Base-by-base conservation (phyloP, 306 rosid genomes). In the Cercis canadensis region DNA sequence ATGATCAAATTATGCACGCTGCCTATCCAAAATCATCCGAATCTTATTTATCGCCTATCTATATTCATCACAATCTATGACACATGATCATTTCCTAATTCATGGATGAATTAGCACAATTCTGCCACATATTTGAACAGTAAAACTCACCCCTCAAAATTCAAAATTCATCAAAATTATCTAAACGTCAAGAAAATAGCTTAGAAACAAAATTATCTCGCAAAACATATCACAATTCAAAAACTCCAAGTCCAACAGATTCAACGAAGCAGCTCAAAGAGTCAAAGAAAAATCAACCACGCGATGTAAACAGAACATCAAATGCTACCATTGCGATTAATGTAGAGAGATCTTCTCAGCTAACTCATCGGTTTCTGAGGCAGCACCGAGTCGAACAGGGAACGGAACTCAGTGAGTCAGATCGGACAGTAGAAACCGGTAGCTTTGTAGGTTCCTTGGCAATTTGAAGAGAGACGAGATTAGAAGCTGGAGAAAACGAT, bases 301-400 rank as follows among this genome's bases (percentile, higher is more conserved):
- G 59, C 6, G 6, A 50, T 11, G 57, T 29, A 66, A 52, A 6
- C 14, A 58, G 59, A 49, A 56, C 3, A 73, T 34, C 65, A 39
- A 51, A 60, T 16, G 40, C 84, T 92, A 95, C 99, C 99, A 95
- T 95, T 88, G 83, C 82, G 89, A 87, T 84, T 82, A 82, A 70
- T 74, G 75, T 82, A 70, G 77, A 17, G 84, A 81, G 92, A 89
- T 86, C 88, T 70, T 78, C 78, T 24, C 77, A 50, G 67, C 87
- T 86, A 91, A 78, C 90, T 89, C 99, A 95, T 95, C 97, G 97
- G 29, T 24, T 24, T 24, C 29, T 24, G 84, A 90, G 82, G 71
- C 65, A 58, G 63, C 32, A 19, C 78, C 73, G 85, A 80, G 86
- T 69, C 60, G 67, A 58, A 79, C 14, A 13, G 75, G 15, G 3